phyloP scores from a whole-genome alignment of 345 rosid genomes.

The Durio zibethinus region DNA sequence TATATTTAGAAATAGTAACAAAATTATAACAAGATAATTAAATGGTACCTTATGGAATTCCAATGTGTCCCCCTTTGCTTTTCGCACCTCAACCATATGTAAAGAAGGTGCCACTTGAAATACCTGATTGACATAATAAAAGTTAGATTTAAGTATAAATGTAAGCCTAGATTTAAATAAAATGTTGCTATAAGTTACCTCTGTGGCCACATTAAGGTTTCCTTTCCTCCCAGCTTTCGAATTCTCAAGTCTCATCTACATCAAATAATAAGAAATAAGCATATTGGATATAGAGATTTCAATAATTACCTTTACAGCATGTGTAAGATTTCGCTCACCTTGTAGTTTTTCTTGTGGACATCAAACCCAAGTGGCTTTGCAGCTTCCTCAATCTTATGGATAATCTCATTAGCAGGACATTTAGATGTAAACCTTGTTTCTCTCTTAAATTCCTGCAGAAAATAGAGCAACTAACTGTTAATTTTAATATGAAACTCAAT shows the following conservation, averaged over 20 bases:
- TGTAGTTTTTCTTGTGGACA: conserved; percentile 88
- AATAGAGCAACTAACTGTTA: background rate
- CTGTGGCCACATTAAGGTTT: conserved; percentile 80
- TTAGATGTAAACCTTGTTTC: conserved; percentile 83
- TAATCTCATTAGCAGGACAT: conserved; percentile 82
- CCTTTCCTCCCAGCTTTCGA: conserved; percentile 91
- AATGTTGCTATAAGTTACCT: conserved; percentile 41
- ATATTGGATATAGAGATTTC: background rate
- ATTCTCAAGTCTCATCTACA: conserved; percentile 87
- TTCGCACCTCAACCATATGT: conserved; percentile 90
- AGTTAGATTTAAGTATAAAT: background rate
- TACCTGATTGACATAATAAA: conserved; percentile 42
- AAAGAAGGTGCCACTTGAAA: conserved; percentile 96
- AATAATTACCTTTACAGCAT: background rate
- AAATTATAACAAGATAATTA: background rate
- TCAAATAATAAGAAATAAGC: background rate
- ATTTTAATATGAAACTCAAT: background rate
- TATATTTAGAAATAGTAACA: background rate
- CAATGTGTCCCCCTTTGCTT: conserved; percentile 94
- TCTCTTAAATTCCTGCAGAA: conserved; percentile 68
- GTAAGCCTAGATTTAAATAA: background rate
- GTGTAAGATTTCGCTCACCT: conserved; percentile 38
- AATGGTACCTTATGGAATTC: conserved; percentile 79
- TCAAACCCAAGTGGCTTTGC: conserved; percentile 96
- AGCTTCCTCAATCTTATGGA: conserved; percentile 80